Base-by-base conservation (phyloP, 768 basidiomycete genomes). In the Gyrodon lividus region DNA sequence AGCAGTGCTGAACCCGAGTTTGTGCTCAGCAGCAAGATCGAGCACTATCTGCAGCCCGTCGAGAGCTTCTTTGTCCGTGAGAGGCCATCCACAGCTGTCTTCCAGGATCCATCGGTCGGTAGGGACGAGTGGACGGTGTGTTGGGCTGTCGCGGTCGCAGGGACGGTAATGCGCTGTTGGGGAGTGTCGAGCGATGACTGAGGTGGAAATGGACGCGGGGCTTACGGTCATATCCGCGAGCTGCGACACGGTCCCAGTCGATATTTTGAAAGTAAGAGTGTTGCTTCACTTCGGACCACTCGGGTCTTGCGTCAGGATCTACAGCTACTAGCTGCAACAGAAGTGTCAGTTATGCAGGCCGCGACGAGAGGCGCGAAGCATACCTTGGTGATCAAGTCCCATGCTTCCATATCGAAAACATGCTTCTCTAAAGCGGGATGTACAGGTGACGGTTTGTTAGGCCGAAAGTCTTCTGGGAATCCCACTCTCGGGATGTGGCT, bases 321-420 rank as follows among this genome's bases (percentile, higher is more conserved):
- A 46, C 38, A 2, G 38, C 22, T 6, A 57, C 34, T n/a, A 54
- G 43, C 45, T 54, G 12, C 33, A 6, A 14, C 14, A n/a, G 7
- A 14, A 0, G 33, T n/a, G 16, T 45, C 12, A 50, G 20, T 17
- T n/a, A 1, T 33, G 23, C 28, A 20, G 20, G 30, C 9, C 2
- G 17, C 12, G 1, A 41, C 9, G 6, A 45, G 31, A 5, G 20
- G 14, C 10, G 7, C 17, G 0, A 4, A 10, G 30, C 48, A 24
- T 39, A 51, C 56, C 45, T 46, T 39, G 16, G 20, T 37, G 30
- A 54, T 43, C 28, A 57, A 48, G 50, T 57, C 53, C 41, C 31
- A 37, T 20, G 52, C 53, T 5, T 40, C 48, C 12, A 14, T 19
- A 31, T 57, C 56, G 26, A 34, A 48, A 17, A 54, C 41, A 14